Conservation (phyloP, 371 early-diverging fungal species). For the Rhizomucor miehei region DNA sequence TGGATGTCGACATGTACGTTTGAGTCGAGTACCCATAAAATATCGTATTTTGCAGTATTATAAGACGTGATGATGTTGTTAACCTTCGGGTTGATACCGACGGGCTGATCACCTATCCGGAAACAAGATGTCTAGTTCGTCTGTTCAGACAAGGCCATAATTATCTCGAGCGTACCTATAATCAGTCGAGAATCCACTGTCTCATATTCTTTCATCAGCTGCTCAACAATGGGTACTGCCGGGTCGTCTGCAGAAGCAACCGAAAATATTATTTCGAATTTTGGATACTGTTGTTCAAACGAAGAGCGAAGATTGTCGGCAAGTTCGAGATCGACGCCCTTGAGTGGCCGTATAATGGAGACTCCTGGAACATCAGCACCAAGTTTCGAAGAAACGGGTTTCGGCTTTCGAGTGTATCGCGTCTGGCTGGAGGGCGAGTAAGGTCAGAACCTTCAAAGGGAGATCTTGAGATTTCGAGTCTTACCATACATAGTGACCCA, state of each 20-base stretch:
- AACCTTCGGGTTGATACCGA: conserved; percentile 92
- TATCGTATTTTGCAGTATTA: conserved; percentile 75
- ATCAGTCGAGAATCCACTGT: conserved; percentile 73
- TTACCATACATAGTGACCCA: conserved; percentile 47
- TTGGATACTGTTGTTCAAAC: conserved; percentile 82
- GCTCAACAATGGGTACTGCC: conserved; percentile 65
- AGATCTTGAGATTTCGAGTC: neutral
- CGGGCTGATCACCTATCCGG: conserved; percentile 55
- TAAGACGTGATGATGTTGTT: conserved; percentile 90
- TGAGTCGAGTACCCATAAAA: conserved; percentile 93
- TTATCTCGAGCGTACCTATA: conserved; percentile 8
- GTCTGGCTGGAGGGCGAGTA: conserved; percentile 35
- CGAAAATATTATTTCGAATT: conserved; percentile 80
- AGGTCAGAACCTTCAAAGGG: neutral
- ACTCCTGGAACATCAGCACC: conserved; percentile 60
- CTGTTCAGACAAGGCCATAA: too few relatives aligned
- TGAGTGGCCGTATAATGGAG: conserved; percentile 88
- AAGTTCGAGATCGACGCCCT: conserved; percentile 85
- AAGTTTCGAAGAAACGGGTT: conserved; percentile 45
- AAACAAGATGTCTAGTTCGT: neutral
- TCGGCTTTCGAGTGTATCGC: conserved; percentile 44
- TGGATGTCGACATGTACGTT: conserved; percentile 80
- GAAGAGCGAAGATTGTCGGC: conserved; percentile 76
- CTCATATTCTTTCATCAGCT: conserved; percentile 67
- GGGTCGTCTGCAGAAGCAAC: conserved; percentile 81